A percentile compares a stretch with the other conserved stretches of the same genome.
Conservation (phyloP, 306 rosid genomes). For the Rosa lucieae region DNA sequence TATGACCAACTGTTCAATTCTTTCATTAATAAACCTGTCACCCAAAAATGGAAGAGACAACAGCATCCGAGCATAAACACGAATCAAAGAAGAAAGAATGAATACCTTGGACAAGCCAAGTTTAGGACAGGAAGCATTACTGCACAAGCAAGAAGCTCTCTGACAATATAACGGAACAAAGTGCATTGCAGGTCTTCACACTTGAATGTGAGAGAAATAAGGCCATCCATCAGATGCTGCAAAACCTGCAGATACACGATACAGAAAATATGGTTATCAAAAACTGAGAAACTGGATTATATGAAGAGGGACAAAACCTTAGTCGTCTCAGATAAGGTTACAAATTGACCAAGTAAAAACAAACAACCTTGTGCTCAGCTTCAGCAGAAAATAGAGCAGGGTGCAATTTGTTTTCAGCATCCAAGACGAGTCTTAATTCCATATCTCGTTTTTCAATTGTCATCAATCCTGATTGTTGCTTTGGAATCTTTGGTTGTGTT, state of each 20-base stretch:
- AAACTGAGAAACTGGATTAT: too few species aligned
- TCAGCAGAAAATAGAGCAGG: constrained; percentile 98
- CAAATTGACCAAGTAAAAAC: constrained; percentile 17
- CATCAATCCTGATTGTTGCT: constrained; percentile 43
- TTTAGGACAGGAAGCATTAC: constrained; percentile 88
- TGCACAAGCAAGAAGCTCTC: constrained; percentile 98
- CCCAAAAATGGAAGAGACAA: constrained; percentile 27
- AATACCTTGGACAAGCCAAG: constrained; percentile 85
- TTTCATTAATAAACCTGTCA: constrained; percentile 92
- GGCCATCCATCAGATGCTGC: constrained; percentile 92
- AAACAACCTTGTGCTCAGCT: constrained; percentile 92
- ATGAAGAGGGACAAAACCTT: too few species aligned
- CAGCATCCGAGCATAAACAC: constrained; percentile 19
- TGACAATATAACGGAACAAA: constrained; percentile 73
- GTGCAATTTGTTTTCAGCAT: constrained; percentile 82
- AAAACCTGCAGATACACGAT: constrained; percentile 63
- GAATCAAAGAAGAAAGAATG: constrained; percentile 22
- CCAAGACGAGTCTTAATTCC: constrained; percentile 64
- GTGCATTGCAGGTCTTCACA: constrained; percentile 83
- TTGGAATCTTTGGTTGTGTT: constrained; percentile 67
- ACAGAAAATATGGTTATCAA: constrained; percentile 34
- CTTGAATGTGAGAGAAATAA: constrained; percentile 72
- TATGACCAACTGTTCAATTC: constrained; percentile 75
- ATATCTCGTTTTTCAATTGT: constrained; percentile 68
- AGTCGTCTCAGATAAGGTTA: too few species aligned